These are phyloP conservation scores for Acanthamoeba royreba DNA, from an alignment of 208 protist species.

Conservation along the genomic window DNA sequence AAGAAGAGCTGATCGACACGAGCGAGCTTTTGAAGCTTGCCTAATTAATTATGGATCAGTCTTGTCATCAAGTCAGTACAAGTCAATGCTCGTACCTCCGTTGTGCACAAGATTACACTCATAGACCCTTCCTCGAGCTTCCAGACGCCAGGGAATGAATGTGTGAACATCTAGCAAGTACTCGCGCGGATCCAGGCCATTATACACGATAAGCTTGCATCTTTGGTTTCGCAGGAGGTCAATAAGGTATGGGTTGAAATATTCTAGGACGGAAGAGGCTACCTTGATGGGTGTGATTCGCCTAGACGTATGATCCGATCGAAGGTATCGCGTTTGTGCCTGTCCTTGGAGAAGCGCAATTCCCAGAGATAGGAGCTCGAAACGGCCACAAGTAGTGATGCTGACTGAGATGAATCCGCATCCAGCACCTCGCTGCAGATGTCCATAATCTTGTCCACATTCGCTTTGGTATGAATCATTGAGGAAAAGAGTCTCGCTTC, in stretches of 20 bases:
- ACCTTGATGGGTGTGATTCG: neutral
- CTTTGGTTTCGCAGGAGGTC: neutral
- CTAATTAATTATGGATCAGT: no score
- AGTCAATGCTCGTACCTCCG: neutral
- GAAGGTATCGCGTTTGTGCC: neutral
- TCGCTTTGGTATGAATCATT: neutral
- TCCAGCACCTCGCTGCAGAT: neutral
- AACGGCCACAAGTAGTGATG: neutral
- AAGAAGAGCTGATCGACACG: neutral
- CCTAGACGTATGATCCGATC: neutral
- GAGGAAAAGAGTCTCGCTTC: neutral
- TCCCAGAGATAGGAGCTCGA: slow-evolving; percentile 1
- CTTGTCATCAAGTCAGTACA: neutral
- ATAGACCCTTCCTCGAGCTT: neutral
- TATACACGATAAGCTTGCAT: slow-evolving; percentile 4
- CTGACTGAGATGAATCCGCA: neutral
- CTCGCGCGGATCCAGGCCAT: neutral
- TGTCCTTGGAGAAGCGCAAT: slow-evolving; percentile 27
- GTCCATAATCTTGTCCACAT: neutral
- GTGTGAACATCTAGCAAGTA: neutral
- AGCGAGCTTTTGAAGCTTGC: neutral
- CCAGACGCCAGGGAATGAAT: slow-evolving; percentile 17
- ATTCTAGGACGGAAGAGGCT: neutral
- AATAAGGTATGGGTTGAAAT: neutral
- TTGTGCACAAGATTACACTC: neutral